Evolutionary conservation across 768 basidiomycete species (phyloP).

Genomic region (Leccinum incarnatum): DNA sequence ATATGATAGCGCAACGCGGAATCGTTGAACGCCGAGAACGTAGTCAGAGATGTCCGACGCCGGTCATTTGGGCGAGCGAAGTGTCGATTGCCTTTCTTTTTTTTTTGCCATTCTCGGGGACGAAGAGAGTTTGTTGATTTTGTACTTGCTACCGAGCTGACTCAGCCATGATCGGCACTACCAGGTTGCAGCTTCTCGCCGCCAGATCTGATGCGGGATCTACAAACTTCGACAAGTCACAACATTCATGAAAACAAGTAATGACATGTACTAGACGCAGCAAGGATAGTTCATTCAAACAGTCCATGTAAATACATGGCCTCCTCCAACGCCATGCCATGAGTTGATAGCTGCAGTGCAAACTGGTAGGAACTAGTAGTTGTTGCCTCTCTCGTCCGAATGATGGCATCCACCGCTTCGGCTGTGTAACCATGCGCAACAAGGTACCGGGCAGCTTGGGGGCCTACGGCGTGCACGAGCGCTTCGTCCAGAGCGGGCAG

Average conservation of each 20-base stretch:
- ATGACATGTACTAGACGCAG: no score
- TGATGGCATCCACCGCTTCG: not conserved
- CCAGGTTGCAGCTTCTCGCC: no score
- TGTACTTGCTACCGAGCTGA: no score
- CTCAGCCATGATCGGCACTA: no score
- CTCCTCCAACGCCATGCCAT: not conserved
- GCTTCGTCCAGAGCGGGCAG: not conserved
- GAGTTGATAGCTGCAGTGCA: not conserved
- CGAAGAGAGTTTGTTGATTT: no score
- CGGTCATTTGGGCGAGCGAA: no score
- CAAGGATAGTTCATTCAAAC: not conserved
- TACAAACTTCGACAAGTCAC: no score
- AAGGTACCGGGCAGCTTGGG: not conserved
- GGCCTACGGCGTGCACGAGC: not conserved
- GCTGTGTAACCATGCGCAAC: not conserved
- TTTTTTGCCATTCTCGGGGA: no score
- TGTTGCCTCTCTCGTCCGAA: not conserved
- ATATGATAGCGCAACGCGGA: constrained; percentile 70
- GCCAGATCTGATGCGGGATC: no score
- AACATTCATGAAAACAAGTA: no score
- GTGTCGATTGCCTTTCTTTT: no score
- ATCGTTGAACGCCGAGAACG: constrained; percentile 58
- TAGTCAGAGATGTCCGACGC: constrained; percentile 26
- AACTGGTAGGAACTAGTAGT: not conserved
- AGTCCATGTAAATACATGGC: not conserved